Evolutionary conservation across 2,329 filamentous ascomycete species (phyloP).

Genomic region (Penicillium sp.): DNA sequence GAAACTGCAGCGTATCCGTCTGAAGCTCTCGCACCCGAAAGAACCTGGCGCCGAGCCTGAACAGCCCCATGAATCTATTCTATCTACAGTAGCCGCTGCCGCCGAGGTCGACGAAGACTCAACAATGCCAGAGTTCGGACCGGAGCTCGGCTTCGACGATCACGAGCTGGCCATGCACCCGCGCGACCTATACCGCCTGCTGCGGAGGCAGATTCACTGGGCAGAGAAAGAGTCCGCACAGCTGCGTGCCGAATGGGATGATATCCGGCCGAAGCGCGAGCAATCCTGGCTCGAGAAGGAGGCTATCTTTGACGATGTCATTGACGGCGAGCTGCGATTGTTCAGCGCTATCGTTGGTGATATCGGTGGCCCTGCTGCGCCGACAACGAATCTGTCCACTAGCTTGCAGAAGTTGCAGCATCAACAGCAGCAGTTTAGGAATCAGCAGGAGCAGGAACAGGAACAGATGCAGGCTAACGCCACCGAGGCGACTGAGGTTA

Average conservation of each 20-base stretch:
- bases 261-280: slow-evolving; percentile 36
- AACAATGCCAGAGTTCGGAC: slow-evolving; percentile 36
- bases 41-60: slow-evolving; percentile 24
- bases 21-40: slow-evolving; percentile 38
- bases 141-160: slow-evolving; percentile 42
- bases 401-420: slow-evolving; percentile 23
- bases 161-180: slow-evolving; percentile 42
- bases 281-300: slow-evolving; percentile 43
- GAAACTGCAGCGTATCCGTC: slow-evolving; percentile 41
- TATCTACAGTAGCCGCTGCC: slow-evolving; percentile 20
- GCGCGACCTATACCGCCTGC: slow-evolving; percentile 42
- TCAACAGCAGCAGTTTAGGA: slow-evolving; percentile 20
- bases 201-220: slow-evolving; percentile 48
- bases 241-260: slow-evolving; percentile 40
- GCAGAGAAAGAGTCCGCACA: slow-evolving; percentile 42
- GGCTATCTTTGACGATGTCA: slow-evolving; percentile 41
- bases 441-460: slow-evolving; percentile 21
- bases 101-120: slow-evolving; percentile 30
- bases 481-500: slow-evolving; percentile 8
- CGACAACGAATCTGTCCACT: slow-evolving; percentile 12
- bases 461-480: slow-evolving; percentile 16
- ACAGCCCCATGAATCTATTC: slow-evolving; percentile 15
- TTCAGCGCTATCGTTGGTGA: slow-evolving; percentile 28
- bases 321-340: slow-evolving; percentile 40
- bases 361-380: slow-evolving; percentile 6